Percentiles rank a stretch among this genome's conserved stretches.
Conservation (phyloP, 257 asterid species). For the Solanum bulbocastanum region DNA sequence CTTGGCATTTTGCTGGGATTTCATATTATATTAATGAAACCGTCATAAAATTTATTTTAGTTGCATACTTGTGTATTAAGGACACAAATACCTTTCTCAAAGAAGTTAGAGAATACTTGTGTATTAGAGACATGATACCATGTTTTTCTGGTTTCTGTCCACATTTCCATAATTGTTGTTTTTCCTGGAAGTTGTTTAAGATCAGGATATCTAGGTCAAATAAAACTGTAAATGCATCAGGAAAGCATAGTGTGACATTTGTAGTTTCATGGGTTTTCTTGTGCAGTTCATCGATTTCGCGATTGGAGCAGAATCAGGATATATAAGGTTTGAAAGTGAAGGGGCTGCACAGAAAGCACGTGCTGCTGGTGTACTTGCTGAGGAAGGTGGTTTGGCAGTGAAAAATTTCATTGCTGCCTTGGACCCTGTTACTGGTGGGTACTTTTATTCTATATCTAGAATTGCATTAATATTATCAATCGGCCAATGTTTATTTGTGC, state of each 20-base stretch:
- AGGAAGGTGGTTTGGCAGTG: slow-evolving; percentile 76
- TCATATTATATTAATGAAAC: too few species aligned
- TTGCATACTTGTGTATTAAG: not conserved
- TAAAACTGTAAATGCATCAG: not conserved
- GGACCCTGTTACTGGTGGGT: slow-evolving; percentile 80
- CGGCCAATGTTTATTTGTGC: not conserved
- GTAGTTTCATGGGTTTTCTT: not conserved
- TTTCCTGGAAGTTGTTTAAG: not conserved
- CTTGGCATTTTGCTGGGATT: not conserved
- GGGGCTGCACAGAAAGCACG: slow-evolving; percentile 73
- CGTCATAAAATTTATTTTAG: not conserved
- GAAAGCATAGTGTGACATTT: not conserved
- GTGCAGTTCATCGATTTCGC: slow-evolving; percentile 72
- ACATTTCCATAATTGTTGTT: not conserved
- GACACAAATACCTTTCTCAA: not conserved
- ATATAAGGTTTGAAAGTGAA: slow-evolving; percentile 78
- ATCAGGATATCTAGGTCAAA: not conserved
- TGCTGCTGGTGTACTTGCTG: slow-evolving; percentile 83
- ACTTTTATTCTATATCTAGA: not conserved
- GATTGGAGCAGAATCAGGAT: slow-evolving; percentile 68
- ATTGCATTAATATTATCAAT: not conserved
- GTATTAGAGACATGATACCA: not conserved
- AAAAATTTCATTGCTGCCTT: slow-evolving; percentile 67
- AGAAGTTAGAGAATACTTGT: not conserved
- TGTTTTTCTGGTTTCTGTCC: not conserved